A percentile compares a stretch with the other conserved stretches of the same genome.
Conservation (phyloP, 2,329 filamentous ascomycete genomes). For the Diaporthe caulivora region DNA sequence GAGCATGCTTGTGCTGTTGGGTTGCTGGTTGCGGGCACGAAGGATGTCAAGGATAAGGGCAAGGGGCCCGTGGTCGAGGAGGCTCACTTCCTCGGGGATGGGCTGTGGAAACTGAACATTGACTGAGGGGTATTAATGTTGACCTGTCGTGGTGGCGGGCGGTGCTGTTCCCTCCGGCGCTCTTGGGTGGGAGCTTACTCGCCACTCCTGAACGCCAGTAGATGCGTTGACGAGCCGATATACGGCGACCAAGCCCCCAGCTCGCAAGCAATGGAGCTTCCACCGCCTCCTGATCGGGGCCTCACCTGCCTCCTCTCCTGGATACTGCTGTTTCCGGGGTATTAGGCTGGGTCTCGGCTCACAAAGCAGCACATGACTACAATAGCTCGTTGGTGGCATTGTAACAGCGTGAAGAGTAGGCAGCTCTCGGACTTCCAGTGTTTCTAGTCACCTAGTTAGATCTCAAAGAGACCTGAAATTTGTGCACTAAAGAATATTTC, state of each 20-base stretch:
- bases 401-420: not conserved
- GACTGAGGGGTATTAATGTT: conserved; percentile 52
- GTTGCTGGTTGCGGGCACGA: conserved; percentile 83
- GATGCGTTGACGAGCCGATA: not conserved
- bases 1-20: conserved; percentile 91
- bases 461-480: not conserved
- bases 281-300: not conserved
- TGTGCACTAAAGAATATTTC: not conserved
- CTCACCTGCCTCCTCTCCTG: not conserved
- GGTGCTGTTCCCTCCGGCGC: not conserved
- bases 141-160: not conserved
- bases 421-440: not conserved
- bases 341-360: not conserved
- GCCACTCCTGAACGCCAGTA: not conserved
- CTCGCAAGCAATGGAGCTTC: not conserved
- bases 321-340: not conserved
- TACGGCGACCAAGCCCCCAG: not conserved
- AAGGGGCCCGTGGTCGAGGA: conserved; percentile 96
- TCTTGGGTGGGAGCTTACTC: not conserved
- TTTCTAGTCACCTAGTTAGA: not conserved
- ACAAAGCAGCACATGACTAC: not conserved
- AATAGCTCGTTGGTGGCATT: not conserved
- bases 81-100: conserved; percentile 94
- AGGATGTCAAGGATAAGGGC: conserved; percentile 92
- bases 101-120: conserved; percentile 81